Evolutionary conservation across 2,329 filamentous ascomycete genomes (phyloP).

Genomic region (Trichoderma koningii): DNA sequence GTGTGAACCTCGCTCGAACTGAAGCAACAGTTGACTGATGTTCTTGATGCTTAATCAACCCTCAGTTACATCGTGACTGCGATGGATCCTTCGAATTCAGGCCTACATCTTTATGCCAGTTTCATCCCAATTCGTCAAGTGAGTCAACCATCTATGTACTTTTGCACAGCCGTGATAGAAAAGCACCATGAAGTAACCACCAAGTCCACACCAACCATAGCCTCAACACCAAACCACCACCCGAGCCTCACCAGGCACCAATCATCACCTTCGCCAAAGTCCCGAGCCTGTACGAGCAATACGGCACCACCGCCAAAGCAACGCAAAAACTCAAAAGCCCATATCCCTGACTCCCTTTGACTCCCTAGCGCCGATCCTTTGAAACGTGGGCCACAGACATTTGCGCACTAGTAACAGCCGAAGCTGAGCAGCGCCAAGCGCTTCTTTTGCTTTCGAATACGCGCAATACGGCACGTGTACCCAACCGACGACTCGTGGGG

Average conservation of each 20-base stretch:
- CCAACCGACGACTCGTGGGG: background rate
- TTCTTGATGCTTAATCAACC: background rate
- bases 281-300: background rate
- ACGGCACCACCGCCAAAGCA: background rate
- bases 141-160: too few relatives aligned
- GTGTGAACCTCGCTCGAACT: background rate
- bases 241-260: background rate
- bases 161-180: too few relatives aligned
- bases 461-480: conserved; percentile 8
- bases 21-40: background rate
- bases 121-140: too few relatives aligned
- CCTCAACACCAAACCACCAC: too few relatives aligned
- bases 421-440: background rate
- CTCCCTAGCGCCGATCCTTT: conserved; percentile 11
- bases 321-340: conserved; percentile 1
- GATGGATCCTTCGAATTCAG: background rate
- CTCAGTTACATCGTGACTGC: background rate
- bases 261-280: background rate
- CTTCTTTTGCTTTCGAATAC: background rate
- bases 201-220: background rate
- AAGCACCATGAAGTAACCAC: too few relatives aligned
- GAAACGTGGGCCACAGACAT: conserved; percentile 7
- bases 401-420: background rate
- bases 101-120: too few relatives aligned
- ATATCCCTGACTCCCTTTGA: background rate